Evolutionary conservation across 495 filamentous ascomycete genomes (phyloP).

Genomic region (Penicillium simplicissimum): DNA sequence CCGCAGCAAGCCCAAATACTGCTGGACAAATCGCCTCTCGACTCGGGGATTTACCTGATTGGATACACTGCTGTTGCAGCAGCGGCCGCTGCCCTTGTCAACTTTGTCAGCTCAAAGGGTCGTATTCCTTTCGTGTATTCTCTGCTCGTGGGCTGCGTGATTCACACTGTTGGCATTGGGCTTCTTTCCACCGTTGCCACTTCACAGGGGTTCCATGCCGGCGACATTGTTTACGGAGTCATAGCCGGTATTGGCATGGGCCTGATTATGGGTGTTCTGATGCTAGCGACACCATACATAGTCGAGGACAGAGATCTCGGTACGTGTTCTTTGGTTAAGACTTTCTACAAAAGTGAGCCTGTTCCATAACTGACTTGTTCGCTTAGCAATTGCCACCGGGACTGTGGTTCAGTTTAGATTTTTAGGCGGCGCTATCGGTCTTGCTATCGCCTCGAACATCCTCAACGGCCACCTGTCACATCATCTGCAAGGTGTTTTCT

Average conservation of each 20-base stretch:
- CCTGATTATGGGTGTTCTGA: slow-evolving; percentile 39
- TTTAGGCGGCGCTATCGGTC: slow-evolving; percentile 57
- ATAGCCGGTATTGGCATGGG: slow-evolving; percentile 56
- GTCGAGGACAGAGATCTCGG: slow-evolving; percentile 48
- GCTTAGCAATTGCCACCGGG: slow-evolving; percentile 55
- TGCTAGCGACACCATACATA: slow-evolving; percentile 53
- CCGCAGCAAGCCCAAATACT: slow-evolving; percentile 63
- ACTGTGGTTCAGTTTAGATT: slow-evolving; percentile 57
- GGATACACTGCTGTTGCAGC: slow-evolving; percentile 49
- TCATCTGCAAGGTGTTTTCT: slow-evolving; percentile 22
- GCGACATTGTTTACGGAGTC: slow-evolving; percentile 53
- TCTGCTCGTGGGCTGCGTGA: slow-evolving; percentile 41
- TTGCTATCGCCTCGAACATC: slow-evolving; percentile 44
- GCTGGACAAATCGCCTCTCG: slow-evolving; percentile 41
- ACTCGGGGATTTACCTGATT: slow-evolving; percentile 59
- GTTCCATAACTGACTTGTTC: slow-evolving; percentile 6
- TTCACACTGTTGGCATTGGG: slow-evolving; percentile 54
- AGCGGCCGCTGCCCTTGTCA: slow-evolving; percentile 52
- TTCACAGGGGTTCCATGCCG: slow-evolving; percentile 28
- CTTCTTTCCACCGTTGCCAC: slow-evolving; percentile 47
- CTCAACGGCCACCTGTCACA: slow-evolving; percentile 29
- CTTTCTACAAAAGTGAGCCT: neutral
- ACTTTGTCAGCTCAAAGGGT: slow-evolving; percentile 41
- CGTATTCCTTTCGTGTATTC: slow-evolving; percentile 51
- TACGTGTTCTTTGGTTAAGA: slow-evolving; percentile 22